Conservation (phyloP, 495 filamentous ascomycete genomes). For the Xylaria curta region DNA sequence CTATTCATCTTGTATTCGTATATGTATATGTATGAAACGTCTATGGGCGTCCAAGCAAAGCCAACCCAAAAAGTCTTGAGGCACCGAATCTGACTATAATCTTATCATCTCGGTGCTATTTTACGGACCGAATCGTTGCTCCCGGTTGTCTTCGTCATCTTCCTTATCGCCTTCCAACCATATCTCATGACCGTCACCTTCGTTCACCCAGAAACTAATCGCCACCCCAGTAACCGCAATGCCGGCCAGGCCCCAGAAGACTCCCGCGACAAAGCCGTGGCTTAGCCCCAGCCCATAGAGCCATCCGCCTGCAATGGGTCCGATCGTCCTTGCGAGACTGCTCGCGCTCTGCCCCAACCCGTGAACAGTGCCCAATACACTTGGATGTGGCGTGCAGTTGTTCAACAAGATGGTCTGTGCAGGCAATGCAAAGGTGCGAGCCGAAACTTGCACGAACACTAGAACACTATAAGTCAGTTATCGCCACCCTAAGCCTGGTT, state of each 20-base stretch:
- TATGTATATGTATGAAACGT: neutral
- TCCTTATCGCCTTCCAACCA: conserved; percentile 68
- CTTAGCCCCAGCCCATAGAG: conserved; percentile 74
- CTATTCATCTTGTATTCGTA: neutral
- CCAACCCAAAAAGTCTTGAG: neutral
- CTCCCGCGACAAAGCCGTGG: conserved; percentile 73
- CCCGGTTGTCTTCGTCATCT: conserved; percentile 15
- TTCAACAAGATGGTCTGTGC: conserved; percentile 80
- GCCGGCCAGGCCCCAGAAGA: conserved; percentile 74
- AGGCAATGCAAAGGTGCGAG: conserved; percentile 82
- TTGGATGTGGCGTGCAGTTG: conserved; percentile 82
- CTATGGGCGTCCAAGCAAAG: neutral
- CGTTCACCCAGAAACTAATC: conserved; percentile 70
- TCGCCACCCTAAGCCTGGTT: neutral
- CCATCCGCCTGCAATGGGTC: conserved; percentile 73
- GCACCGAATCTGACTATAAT: neutral
- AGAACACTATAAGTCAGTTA: neutral
- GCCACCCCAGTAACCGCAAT: conserved; percentile 67
- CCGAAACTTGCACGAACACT: conserved; percentile 74
- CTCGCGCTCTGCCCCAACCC: conserved; percentile 79
- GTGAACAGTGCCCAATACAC: conserved; percentile 81
- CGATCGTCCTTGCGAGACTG: conserved; percentile 73
- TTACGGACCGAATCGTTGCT: neutral
- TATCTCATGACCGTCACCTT: conserved; percentile 77
- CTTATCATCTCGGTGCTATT: neutral